These are phyloP conservation scores for Xylaria grammica DNA, from an alignment of 495 filamentous ascomycete genomes.

Conservation along the genomic window DNA sequence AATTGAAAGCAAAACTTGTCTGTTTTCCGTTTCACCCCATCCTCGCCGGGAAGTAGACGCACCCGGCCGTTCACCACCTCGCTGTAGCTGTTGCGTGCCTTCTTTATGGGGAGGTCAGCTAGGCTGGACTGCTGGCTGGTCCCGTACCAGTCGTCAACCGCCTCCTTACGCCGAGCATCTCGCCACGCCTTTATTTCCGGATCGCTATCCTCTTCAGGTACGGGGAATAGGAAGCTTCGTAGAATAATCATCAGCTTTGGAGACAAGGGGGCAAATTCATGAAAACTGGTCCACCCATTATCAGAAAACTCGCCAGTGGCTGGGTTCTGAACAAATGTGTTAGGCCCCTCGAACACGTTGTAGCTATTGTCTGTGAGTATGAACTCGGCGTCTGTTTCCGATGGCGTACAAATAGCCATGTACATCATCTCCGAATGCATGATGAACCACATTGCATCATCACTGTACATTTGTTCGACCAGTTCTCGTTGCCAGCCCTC, in stretches of 20 bases:
- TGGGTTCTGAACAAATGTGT: constrained; percentile 21
- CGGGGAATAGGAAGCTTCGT: constrained; percentile 36
- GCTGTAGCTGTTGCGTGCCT: constrained; percentile 46
- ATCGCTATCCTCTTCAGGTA: constrained; percentile 26
- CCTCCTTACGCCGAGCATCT: constrained; percentile 1
- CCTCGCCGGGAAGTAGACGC: constrained; percentile 21
- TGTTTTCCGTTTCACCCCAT: constrained; percentile 20
- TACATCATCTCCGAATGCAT: constrained; percentile 44
- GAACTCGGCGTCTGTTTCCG: constrained; percentile 48
- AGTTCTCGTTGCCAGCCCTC: constrained; percentile 44
- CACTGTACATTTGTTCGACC: constrained; percentile 40
- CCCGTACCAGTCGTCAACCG: constrained; percentile 18
- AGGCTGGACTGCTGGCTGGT: constrained; percentile 30
- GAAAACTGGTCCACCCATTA: constrained; percentile 31
- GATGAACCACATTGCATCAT: constrained; percentile 52
- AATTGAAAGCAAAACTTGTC: constrained; percentile 48
- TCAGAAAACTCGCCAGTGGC: constrained; percentile 30
- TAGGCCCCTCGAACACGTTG: constrained; percentile 54
- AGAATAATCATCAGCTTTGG: constrained; percentile 57
- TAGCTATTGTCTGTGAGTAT: constrained; percentile 56
- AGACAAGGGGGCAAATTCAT: constrained; percentile 56
- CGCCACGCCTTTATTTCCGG: constrained; percentile 16
- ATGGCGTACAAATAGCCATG: constrained; percentile 53
- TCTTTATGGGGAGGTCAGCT: constrained; percentile 45
- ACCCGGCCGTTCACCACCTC: constrained; percentile 35